Evolutionary conservation across 163 green algal species (phyloP).

Genomic region (Prototheca cutis): DNA sequence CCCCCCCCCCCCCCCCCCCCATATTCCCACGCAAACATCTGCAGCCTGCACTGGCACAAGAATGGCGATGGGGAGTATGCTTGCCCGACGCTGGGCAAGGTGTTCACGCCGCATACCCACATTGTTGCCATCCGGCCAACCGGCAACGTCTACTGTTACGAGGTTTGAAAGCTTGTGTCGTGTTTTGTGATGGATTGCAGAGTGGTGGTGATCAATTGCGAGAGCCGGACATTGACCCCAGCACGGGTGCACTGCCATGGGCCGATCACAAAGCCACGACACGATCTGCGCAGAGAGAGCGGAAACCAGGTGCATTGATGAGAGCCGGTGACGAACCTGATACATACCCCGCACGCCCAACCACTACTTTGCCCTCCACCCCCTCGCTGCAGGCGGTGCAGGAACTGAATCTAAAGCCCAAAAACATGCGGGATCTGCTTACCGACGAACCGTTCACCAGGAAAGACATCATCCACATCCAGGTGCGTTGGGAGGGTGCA

Average conservation of each 20-base stretch:
- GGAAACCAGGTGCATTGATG: too few relatives aligned
- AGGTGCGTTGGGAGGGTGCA: conserved; percentile 7
- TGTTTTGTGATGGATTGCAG: too few relatives aligned
- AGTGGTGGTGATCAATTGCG: neutral
- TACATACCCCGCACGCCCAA: too few relatives aligned
- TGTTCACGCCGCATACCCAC: conserved; percentile 94
- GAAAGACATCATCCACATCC: conserved; percentile 87
- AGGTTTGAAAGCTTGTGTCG: conserved; percentile 43
- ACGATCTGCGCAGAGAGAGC: too few relatives aligned
- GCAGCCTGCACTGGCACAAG: conserved; percentile 84
- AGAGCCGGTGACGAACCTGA: too few relatives aligned
- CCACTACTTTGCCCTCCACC: too few relatives aligned
- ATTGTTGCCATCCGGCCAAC: conserved; percentile 84
- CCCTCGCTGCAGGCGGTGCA: conserved; percentile 67
- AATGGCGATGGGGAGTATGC: conserved; percentile 76
- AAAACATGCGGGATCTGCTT: conserved; percentile 68
- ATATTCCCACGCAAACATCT: too few relatives aligned
- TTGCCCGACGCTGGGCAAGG: conserved; percentile 86
- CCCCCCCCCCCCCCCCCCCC: too few relatives aligned
- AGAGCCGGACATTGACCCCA: too few relatives aligned
- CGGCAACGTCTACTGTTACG: conserved; percentile 78
- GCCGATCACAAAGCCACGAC: too few relatives aligned
- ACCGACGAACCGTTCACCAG: conserved; percentile 79
- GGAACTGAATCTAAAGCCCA: conserved; percentile 90
- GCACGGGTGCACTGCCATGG: too few relatives aligned